Evolutionary conservation across 75 land plant species (phyloP), one percentile per base, ranked within the genome.

Genomic region (Pseudotsuga menziesii): DNA sequence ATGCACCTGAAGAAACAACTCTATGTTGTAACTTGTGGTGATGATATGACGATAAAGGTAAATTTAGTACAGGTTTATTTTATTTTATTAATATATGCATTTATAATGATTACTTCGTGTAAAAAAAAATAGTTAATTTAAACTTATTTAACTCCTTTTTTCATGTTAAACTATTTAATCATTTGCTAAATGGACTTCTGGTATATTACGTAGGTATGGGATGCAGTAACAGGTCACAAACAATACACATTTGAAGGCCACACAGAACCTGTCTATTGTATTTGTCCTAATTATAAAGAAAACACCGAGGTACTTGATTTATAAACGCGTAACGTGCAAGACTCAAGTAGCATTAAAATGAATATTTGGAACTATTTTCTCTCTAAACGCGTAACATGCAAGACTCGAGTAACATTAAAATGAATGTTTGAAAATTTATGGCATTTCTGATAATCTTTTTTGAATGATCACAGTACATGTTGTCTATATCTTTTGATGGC

Each of bases 401-500:
- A 44, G 9, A 44, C 52, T 44, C 52, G 8, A 7, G 1, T 44
- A 44, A 0, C 52, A 44, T 44, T 6, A 44, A 44, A 44, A 39
- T 4, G 41, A 39, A 39, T 39, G 0, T 44, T 1, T 44, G 52
- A 44, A 44, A 7, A 6, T 7, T 44, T 44, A 8, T 44, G 0
- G 8, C 7, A 44, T 44, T 44, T 44, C 8, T 44, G 9, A 44
- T 44, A 0, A 44, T 44, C 52, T 70, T 79, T 52, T 20, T 25
- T 27, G 4, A 39, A 76, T 69, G 55, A 62, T 12, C 52, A 83
- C 88, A 94, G 97, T 94, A 90, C 76, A 92, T 94, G 2, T 94
- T 94, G 76, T 94, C 97, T 55, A 94, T 94, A n/a, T 92, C 97
- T n/a, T 85, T 87, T 56, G 97, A 94, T 83, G 97, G 97, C 19